phyloP scores from a whole-genome alignment of 331 rosid species.

The Quercus phellos region DNA sequence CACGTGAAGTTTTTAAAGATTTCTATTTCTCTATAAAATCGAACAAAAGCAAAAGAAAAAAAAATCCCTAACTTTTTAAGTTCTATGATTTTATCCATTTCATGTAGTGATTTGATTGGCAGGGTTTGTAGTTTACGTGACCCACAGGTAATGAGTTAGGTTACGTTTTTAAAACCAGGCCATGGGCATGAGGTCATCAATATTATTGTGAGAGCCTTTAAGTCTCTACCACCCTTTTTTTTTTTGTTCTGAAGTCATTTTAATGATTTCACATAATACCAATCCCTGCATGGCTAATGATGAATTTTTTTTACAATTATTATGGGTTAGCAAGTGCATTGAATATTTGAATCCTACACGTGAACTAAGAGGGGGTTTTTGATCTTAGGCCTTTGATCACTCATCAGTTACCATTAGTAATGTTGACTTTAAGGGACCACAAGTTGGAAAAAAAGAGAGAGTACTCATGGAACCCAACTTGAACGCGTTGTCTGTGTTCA shows the following conservation, averaged over 20 bases:
- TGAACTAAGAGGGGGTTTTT: conserved; percentile 48
- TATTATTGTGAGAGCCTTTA: conserved; percentile 17
- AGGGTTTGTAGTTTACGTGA: conserved; percentile 20
- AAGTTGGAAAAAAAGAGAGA: conserved; percentile 1
- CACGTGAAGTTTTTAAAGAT: conserved; percentile 28
- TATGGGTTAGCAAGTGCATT: conserved; percentile 73
- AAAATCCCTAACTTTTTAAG: neutral
- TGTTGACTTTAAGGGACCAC: conserved; percentile 57
- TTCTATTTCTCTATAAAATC: no score
- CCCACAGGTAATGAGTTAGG: conserved; percentile 42
- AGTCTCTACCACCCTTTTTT: neutral
- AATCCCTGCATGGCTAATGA: conserved; percentile 65
- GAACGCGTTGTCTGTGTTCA: conserved; percentile 16
- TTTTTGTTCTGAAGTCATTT: conserved; percentile 34
- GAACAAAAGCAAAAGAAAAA: no score
- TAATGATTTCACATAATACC: conserved; percentile 63
- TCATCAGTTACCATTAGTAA: neutral
- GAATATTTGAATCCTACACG: conserved; percentile 65
- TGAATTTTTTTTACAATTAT: conserved; percentile 74
- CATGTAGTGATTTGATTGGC: conserved; percentile 20
- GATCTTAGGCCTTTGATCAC: conserved; percentile 19
- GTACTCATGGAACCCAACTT: conserved; percentile 11
- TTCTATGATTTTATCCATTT: neutral
- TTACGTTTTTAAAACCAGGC: conserved; percentile 2
- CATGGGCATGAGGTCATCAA: conserved; percentile 46